Evolutionary conservation across 2,329 filamentous ascomycete species (phyloP).

Genomic region (Aspergillus piperis): DNA sequence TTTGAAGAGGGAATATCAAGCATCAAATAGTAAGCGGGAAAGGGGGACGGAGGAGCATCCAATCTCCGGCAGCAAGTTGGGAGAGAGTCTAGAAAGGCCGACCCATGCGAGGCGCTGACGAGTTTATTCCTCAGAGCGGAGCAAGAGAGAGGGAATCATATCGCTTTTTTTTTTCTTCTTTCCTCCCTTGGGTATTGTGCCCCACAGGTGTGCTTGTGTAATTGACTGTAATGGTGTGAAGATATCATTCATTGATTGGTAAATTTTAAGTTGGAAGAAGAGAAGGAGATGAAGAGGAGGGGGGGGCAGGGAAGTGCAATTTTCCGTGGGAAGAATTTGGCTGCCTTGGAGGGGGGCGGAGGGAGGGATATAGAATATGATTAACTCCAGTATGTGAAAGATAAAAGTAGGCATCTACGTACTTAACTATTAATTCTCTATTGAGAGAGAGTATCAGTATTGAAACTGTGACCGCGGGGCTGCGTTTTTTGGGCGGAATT

Average conservation of each 20-base stretch:
- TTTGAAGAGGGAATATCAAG: not conserved
- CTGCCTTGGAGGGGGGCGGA: conserved; percentile 6
- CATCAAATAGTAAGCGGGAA: too few species aligned
- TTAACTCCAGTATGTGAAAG: too few species aligned
- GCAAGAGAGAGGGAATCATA: not conserved
- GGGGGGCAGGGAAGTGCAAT: not conserved
- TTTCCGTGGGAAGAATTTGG: conserved; percentile 1
- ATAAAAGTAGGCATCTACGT: too few species aligned
- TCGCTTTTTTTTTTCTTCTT: not conserved
- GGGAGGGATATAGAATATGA: not conserved
- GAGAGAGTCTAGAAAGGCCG: conserved; percentile 2
- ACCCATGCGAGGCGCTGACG: conserved; percentile 2
- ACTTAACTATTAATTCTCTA: too few species aligned
- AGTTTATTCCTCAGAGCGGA: conserved; percentile 2
- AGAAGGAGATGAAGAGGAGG: not conserved
- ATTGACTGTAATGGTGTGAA: not conserved
- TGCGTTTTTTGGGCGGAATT: not conserved
- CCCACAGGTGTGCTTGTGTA: not conserved
- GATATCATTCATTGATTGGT: not conserved
- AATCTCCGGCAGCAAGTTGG: not conserved
- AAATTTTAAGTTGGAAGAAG: not conserved
- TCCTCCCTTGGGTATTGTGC: not conserved
- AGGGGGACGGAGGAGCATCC: not conserved
- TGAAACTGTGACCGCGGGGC: conserved; percentile 3
- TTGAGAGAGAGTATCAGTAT: too few species aligned